These are phyloP conservation scores for Phaeotremella fagi DNA, from an alignment of 768 basidiomycete species.

Conservation along the genomic window DNA sequence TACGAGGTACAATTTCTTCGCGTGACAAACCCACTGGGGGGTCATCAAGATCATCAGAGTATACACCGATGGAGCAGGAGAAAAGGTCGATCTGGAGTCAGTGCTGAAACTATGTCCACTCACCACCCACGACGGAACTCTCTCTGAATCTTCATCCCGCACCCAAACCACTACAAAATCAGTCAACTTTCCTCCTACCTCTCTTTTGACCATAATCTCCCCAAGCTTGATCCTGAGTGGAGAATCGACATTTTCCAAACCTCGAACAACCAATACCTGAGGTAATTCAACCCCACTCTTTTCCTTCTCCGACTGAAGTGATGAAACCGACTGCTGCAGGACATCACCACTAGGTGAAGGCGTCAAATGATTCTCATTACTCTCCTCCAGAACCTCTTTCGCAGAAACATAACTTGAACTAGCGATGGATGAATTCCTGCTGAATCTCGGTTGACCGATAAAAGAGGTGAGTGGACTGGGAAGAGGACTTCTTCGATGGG, in stretches of 20 bases:
- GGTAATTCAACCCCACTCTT: neutral
- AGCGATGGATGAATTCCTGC: neutral
- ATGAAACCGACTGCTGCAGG: too few species aligned
- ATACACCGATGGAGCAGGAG: neutral
- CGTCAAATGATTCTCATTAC: neutral
- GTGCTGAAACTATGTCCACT: conserved; percentile 5
- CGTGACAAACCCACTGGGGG: neutral
- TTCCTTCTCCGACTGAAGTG: neutral
- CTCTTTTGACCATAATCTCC: conserved; percentile 17
- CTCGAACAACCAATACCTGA: conserved; percentile 27
- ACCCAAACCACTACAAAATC: conserved; percentile 31
- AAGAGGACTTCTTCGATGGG: neutral
- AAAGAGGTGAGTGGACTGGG: neutral
- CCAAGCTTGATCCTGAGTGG: conserved; percentile 24
- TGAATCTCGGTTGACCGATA: neutral
- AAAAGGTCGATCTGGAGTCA: conserved; percentile 16
- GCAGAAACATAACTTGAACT: neutral
- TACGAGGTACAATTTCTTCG: neutral
- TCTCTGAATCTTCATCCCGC: conserved; percentile 18
- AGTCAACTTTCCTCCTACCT: neutral
- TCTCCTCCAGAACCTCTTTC: neutral
- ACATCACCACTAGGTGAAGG: neutral
- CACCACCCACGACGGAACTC: conserved; percentile 31
- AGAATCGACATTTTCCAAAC: conserved; percentile 20
- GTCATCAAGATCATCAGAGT: conserved; percentile 3